Percentiles rank a stretch among this genome's conserved stretches.
Evolutionary conservation across 2,329 filamentous ascomycete species (phyloP).

Genomic region (Calonectria fujianensis): DNA sequence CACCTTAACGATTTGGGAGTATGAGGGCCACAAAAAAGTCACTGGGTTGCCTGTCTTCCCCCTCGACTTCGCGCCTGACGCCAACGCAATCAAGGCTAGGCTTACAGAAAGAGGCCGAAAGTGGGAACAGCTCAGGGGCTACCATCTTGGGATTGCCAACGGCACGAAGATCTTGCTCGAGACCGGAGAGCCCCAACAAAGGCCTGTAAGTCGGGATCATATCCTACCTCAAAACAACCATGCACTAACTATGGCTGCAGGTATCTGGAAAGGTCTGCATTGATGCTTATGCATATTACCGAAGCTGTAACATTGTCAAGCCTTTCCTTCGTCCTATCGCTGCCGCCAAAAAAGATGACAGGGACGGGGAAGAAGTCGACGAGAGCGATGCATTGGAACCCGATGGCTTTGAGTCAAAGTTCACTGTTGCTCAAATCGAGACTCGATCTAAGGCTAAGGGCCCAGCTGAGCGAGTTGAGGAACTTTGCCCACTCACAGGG

Average conservation of each 20-base stretch:
- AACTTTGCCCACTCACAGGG: constrained; percentile 56
- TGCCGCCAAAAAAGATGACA: neutral
- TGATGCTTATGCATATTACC: constrained; percentile 61
- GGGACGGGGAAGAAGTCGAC: constrained; percentile 12
- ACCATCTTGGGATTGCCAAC: constrained; percentile 55
- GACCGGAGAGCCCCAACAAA: constrained; percentile 49
- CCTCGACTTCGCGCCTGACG: constrained; percentile 51
- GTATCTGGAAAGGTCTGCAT: constrained; percentile 57
- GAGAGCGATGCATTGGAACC: neutral
- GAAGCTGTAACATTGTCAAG: constrained; percentile 55
- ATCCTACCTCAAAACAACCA: neutral
- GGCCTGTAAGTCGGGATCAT: constrained; percentile 46
- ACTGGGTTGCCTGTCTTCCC: constrained; percentile 56
- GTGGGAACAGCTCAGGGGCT: constrained; percentile 59
- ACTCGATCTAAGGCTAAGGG: constrained; percentile 35
- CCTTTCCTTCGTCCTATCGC: constrained; percentile 49
- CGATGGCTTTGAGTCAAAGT: constrained; percentile 32
- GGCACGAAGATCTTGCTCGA: constrained; percentile 57
- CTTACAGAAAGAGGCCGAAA: constrained; percentile 58
- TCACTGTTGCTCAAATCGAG: constrained; percentile 40
- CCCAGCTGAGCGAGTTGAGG: constrained; percentile 46
- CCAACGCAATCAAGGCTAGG: constrained; percentile 49
- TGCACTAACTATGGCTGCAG: neutral
- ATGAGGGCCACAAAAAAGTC: constrained; percentile 54
- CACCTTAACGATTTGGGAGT: constrained; percentile 52